These are phyloP conservation scores for maize (Zea mays) DNA, from an alignment of 176 grass and related monocot genomes.

Conservation along the genomic window Zm-B73-REFERENCE-NAM-5.0 NC_050099.1:37557001-37557500, in stretches of 20 bases:
- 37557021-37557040: too few relatives aligned
- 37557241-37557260: conserved; percentile 29
- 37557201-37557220: not conserved
- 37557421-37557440: not conserved
- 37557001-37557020: too few relatives aligned
- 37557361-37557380: not conserved
- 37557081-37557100: not conserved
- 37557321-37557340: conserved; percentile 5
- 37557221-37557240: conserved; percentile 9
- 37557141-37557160: conserved; percentile 19
- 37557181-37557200: not conserved
- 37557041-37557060: too few relatives aligned
- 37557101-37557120: conserved; percentile 21
- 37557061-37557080: not conserved
- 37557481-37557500: conserved; percentile 49
- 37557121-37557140: conserved; percentile 20
- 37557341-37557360: not conserved
- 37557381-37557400: not conserved
- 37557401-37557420: not conserved
- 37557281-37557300: conserved; percentile 2
- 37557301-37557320: not conserved
- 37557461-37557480: conserved; percentile 14
- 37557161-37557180: not conserved
- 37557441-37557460: conserved; percentile 18
- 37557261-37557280: conserved; percentile 19